Evolutionary conservation across 2,329 filamentous ascomycete species (phyloP).

Genomic region (Cyphellophora attinorum): DNA sequence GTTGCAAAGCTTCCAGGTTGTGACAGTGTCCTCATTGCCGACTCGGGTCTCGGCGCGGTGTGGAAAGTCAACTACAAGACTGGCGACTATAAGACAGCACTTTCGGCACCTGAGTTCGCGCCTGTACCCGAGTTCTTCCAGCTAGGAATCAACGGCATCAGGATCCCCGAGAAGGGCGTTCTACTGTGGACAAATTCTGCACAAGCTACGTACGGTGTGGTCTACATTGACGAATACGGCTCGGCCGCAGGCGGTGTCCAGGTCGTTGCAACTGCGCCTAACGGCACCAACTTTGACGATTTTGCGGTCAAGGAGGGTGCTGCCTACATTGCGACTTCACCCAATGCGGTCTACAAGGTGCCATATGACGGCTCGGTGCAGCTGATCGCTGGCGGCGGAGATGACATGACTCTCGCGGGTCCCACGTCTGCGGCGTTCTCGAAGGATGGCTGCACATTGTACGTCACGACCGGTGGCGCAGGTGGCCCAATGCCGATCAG

Average conservation of each 20-base stretch:
- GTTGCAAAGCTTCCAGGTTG: slow-evolving; percentile 10
- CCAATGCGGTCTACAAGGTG: background rate
- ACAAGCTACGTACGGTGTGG: slow-evolving; percentile 17
- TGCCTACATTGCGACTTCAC: background rate
- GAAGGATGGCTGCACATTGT: background rate
- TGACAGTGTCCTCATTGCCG: slow-evolving; percentile 13
- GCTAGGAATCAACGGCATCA: slow-evolving; percentile 18
- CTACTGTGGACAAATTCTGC: slow-evolving; percentile 3
- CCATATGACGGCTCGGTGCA: background rate
- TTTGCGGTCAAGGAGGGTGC: background rate
- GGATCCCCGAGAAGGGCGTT: slow-evolving; percentile 11
- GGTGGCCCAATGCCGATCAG: background rate
- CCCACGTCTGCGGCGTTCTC: background rate
- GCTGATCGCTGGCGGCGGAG: background rate
- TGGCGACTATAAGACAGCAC: slow-evolving; percentile 5
- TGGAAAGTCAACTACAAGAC: slow-evolving; percentile 14
- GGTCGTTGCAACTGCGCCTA: background rate
- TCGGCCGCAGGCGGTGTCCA: slow-evolving; percentile 8
- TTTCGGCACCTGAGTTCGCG: slow-evolving; percentile 4
- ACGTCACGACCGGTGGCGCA: slow-evolving; percentile 1
- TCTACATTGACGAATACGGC: slow-evolving; percentile 18
- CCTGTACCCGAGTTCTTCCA: slow-evolving; percentile 4
- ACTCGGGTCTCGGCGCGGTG: slow-evolving; percentile 12
- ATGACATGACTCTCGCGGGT: background rate
- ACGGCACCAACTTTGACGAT: slow-evolving; percentile 1